These are phyloP conservation scores for Taiwanofungus camphoratus DNA, from an alignment of 1,284 basidiomycete species.

Conservation along the genomic window DNA sequence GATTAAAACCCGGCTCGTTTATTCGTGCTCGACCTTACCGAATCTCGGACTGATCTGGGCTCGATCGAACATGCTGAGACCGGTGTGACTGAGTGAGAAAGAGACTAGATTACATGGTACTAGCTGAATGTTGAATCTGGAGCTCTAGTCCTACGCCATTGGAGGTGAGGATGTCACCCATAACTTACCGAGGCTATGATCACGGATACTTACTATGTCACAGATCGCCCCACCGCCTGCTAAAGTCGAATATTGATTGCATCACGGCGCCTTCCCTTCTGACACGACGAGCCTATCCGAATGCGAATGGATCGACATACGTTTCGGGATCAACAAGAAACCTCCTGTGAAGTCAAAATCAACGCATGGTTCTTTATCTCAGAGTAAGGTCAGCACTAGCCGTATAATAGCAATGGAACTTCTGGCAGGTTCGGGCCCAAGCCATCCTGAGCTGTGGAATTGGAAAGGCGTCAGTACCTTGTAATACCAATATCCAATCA, in stretches of 20 bases:
- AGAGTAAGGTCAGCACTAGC: no score
- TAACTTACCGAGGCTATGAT: neutral
- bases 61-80: slow-evolving; percentile 28
- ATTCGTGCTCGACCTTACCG: no score
- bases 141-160: no score
- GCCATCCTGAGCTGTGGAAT: no score
- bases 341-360: slow-evolving; percentile 21
- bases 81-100: slow-evolving; percentile 17
- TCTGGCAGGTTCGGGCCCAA: no score
- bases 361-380: no score
- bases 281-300: slow-evolving; percentile 23
- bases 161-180: neutral
- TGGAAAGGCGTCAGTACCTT: no score
- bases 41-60: slow-evolving; percentile 21
- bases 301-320: slow-evolving; percentile 24
- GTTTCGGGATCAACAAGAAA: slow-evolving; percentile 25
- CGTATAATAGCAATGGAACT: no score
- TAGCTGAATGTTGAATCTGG: no score
- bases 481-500: no score
- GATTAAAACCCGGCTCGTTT: no score
- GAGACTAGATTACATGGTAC: no score
- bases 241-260: slow-evolving; percentile 27
- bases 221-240: slow-evolving; percentile 17
- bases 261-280: slow-evolving; percentile 13
- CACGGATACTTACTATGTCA: neutral